These are phyloP conservation scores for Fusarium gaditjirri DNA, from an alignment of 2,329 filamentous ascomycete genomes.

Conservation along the genomic window DNA sequence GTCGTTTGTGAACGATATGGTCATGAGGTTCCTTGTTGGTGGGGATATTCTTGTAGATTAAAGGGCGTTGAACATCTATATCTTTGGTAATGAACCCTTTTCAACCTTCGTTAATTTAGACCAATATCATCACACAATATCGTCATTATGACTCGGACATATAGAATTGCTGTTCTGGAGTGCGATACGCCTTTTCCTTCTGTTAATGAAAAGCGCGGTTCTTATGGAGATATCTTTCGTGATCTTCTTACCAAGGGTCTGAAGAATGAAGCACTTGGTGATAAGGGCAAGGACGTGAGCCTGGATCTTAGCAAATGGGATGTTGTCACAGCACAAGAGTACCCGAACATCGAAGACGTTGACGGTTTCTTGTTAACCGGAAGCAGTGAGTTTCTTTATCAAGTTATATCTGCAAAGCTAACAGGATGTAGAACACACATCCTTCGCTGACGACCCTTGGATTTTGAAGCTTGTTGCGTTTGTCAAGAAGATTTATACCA, in stretches of 20 bases:
- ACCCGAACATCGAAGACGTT: slow-evolving; percentile 43
- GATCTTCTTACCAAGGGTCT: slow-evolving; percentile 41
- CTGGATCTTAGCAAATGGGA: slow-evolving; percentile 47
- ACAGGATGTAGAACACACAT: slow-evolving; percentile 45
- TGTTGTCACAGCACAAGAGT: slow-evolving; percentile 44
- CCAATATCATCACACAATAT: too few relatives aligned
- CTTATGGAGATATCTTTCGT: slow-evolving; percentile 49
- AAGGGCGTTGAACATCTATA: neutral
- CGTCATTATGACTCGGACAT: slow-evolving; percentile 36
- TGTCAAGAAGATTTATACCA: slow-evolving; percentile 42
- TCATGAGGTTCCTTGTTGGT: slow-evolving; percentile 12
- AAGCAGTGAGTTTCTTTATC: slow-evolving; percentile 43
- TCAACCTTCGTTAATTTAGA: neutral
- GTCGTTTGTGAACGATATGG: neutral
- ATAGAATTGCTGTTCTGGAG: slow-evolving; percentile 46
- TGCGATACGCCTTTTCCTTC: slow-evolving; percentile 48
- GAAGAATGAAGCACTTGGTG: slow-evolving; percentile 35
- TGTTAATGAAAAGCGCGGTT: slow-evolving; percentile 41
- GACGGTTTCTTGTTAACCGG: slow-evolving; percentile 49
- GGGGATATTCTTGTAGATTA: neutral
- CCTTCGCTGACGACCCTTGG: slow-evolving; percentile 54
- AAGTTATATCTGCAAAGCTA: neutral
- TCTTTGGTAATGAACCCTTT: neutral
- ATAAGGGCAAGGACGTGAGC: slow-evolving; percentile 29
- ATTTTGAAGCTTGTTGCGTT: slow-evolving; percentile 54